Evolutionary conservation across 2,329 filamentous ascomycete genomes (phyloP).

Genomic region (Myrmaecium sp.): DNA sequence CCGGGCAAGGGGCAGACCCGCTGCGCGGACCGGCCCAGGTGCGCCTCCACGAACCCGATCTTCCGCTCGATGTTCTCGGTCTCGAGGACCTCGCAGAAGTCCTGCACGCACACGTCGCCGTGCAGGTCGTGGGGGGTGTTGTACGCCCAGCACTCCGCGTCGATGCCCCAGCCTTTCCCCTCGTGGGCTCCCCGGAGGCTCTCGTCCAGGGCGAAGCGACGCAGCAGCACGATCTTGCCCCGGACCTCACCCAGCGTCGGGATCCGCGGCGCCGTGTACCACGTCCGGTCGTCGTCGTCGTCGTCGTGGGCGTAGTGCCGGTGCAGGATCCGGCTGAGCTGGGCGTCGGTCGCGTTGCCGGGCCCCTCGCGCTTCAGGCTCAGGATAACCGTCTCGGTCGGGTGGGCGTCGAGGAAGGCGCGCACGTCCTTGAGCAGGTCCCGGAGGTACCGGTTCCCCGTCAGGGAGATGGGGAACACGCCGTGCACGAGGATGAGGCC

Average conservation of each 20-base stretch:
- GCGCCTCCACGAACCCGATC: constrained; percentile 53
- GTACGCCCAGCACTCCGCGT: constrained; percentile 60
- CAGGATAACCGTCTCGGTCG: constrained; percentile 68
- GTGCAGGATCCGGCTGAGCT: constrained; percentile 58
- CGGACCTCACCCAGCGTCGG: constrained; percentile 64
- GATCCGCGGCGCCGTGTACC: constrained; percentile 64
- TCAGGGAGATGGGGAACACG: constrained; percentile 74
- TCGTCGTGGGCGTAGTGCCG: constrained; percentile 48
- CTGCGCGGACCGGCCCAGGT: constrained; percentile 51
- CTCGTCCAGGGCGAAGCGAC: constrained; percentile 56
- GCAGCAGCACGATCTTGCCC: constrained; percentile 68
- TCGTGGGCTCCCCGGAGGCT: constrained; percentile 30
- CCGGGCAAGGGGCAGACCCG: constrained; percentile 21
- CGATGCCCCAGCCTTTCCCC: constrained; percentile 38
- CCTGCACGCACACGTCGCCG: constrained; percentile 70
- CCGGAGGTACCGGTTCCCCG: constrained; percentile 62
- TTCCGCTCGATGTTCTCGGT: constrained; percentile 64
- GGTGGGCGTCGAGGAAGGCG: constrained; percentile 59
- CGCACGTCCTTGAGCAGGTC: constrained; percentile 56
- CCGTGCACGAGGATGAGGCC: constrained; percentile 72
- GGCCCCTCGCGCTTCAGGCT: constrained; percentile 84
- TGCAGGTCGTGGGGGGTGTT: constrained; percentile 65
- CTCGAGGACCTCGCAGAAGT: constrained; percentile 80
- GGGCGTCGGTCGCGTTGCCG: constrained; percentile 60
- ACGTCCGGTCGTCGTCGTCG: constrained; percentile 41